A percentile compares a stretch with the other conserved stretches of the same genome.
Conservation (phyloP, 2,329 filamentous ascomycete species). For the Scedosporium minutisporum region DNA sequence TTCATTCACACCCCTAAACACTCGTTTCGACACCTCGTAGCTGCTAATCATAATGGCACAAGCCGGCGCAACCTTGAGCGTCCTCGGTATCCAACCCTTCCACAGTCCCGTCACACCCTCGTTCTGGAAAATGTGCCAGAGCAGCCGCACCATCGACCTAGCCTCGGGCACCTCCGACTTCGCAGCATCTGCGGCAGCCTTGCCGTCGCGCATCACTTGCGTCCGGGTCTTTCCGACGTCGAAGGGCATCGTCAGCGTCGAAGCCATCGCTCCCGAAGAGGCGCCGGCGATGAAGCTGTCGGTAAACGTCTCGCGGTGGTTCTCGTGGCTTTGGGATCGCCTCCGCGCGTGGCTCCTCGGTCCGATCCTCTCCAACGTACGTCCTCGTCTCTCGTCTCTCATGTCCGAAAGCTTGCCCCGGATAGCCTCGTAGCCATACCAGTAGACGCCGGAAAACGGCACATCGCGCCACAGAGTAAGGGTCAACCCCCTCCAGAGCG, state of each 20-base stretch:
- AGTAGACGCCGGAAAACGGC: conserved; percentile 93
- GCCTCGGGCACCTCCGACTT: conserved; percentile 54
- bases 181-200: conserved; percentile 23
- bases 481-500: conserved; percentile 82
- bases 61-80: conserved; percentile 87
- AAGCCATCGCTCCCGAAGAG: conserved; percentile 71
- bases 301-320: conserved; percentile 66
- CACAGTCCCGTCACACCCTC: conserved; percentile 78
- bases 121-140: conserved; percentile 84
- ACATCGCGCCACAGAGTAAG: conserved; percentile 95
- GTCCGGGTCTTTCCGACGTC: conserved; percentile 96
- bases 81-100: conserved; percentile 83
- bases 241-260: conserved; percentile 85
- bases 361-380: conserved; percentile 21
- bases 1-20: conserved; percentile 67
- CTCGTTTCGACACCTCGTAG: conserved; percentile 91
- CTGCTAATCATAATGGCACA: conserved; percentile 99
- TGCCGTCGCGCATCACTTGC: conserved; percentile 63
- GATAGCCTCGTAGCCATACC: conserved; percentile 92
- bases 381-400: conserved; percentile 41
- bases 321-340: conserved; percentile 55
- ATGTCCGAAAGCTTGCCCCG: conserved; percentile 61
- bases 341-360: conserved; percentile 32
- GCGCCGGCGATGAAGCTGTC: conserved; percentile 88
- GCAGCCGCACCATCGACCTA: conserved; percentile 65